These are phyloP conservation scores for Candida coquimbonensis DNA, from an alignment of 805 yeast genomes.

Conservation along the genomic window DNA sequence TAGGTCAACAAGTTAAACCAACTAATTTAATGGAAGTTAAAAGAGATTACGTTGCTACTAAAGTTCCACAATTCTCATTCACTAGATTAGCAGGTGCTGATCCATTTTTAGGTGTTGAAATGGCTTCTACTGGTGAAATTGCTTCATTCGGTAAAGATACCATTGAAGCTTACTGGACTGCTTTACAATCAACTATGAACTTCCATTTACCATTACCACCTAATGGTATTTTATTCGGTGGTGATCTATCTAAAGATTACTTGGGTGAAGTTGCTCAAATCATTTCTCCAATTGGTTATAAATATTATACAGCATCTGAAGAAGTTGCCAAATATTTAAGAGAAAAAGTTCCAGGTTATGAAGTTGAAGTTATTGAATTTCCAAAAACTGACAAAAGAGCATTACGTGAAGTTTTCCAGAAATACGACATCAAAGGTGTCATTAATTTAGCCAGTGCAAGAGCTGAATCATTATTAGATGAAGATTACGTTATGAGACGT, in stretches of 20 bases:
- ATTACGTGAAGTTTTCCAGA: conserved; percentile 87
- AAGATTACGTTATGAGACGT: conserved; percentile 97
- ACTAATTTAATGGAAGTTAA: conserved; percentile 71
- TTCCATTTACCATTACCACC: conserved; percentile 92
- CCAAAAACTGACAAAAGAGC: conserved; percentile 92
- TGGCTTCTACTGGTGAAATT: conserved; percentile 99
- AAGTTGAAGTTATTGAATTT: conserved; percentile 66
- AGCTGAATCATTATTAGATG: conserved; percentile 78
- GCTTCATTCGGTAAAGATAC: conserved; percentile 90
- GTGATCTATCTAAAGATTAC: conserved; percentile 69
- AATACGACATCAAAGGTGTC: conserved; percentile 77
- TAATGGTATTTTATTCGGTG: conserved; percentile 86
- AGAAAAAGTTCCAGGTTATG: conserved; percentile 31
- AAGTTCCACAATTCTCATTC: conserved; percentile 98
- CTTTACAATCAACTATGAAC: conserved; percentile 95
- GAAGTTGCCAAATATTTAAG: conserved; percentile 66
- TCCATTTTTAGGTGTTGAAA: conserved; percentile 97
- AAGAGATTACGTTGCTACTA: conserved; percentile 86
- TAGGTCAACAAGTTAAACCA: conserved; percentile 62
- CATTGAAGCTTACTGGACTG: conserved; percentile 94
- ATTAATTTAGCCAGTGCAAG: conserved; percentile 87
- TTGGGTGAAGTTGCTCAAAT: conserved; percentile 69
- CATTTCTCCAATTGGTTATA: conserved; percentile 70
- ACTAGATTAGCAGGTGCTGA: conserved; percentile 99
- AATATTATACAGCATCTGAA: conserved; percentile 69